A percentile compares a stretch with the other conserved stretches of the same genome.
Evolutionary conservation across 768 basidiomycete genomes (phyloP).

Genomic region (Russula griseocarnosa): DNA sequence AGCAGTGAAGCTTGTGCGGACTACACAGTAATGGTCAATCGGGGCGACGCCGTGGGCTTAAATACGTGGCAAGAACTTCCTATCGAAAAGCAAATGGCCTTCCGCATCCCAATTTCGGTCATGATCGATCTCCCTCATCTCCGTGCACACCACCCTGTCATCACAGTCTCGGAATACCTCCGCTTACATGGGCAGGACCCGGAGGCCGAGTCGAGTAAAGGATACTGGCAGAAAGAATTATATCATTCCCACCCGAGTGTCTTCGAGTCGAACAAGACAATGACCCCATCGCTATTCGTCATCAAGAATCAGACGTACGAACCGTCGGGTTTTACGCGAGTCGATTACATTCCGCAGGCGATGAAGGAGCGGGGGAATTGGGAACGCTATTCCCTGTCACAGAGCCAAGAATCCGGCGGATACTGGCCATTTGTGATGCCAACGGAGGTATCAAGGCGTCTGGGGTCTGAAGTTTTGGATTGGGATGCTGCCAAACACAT

Average conservation of each 20-base stretch:
- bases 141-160: conserved; percentile 37
- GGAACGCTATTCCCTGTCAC: conserved; percentile 27
- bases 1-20: conserved; percentile 38
- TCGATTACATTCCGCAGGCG: conserved; percentile 37
- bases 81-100: conserved; percentile 36
- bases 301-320: conserved; percentile 44
- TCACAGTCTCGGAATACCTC: conserved; percentile 43
- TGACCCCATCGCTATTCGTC: conserved; percentile 33
- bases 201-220: conserved; percentile 36
- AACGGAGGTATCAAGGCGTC: background rate
- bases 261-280: conserved; percentile 27
- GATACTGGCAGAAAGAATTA: conserved; percentile 38
- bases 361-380: conserved; percentile 37
- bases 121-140: conserved; percentile 45
- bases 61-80: conserved; percentile 42
- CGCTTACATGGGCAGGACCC: conserved; percentile 39
- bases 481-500: conserved; percentile 11
- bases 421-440: conserved; percentile 5
- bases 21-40: conserved; percentile 43
- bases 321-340: conserved; percentile 36
- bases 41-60: conserved; percentile 40
- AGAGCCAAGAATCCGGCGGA: conserved; percentile 20
- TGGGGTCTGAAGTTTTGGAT: background rate
- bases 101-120: conserved; percentile 37
- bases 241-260: conserved; percentile 36